These are phyloP conservation scores for Oryza meridionalis DNA, from an alignment of 176 grass and related monocot species.

Conservation along the genomic window DNA sequence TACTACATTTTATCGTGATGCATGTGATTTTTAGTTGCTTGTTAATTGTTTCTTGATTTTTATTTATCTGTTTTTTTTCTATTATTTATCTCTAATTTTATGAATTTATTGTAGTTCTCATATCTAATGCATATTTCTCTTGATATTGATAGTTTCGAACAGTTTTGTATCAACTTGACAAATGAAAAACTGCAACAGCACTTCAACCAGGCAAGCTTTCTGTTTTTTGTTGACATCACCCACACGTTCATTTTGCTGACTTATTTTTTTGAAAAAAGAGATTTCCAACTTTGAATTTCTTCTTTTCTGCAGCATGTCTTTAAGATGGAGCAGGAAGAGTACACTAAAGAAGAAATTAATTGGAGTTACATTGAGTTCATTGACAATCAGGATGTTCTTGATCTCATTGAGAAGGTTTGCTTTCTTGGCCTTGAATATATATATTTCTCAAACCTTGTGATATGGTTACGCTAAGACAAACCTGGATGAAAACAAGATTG, in stretches of 20 bases:
- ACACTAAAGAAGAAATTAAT: slow-evolving; percentile 98
- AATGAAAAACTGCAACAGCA: slow-evolving; percentile 99
- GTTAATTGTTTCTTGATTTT: slow-evolving; percentile 1
- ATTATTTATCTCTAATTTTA: slow-evolving; percentile 7
- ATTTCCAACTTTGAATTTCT: slow-evolving; percentile 39
- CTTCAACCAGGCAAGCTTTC: slow-evolving; percentile 87
- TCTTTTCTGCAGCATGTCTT: slow-evolving; percentile 89
- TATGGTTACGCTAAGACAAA: background rate
- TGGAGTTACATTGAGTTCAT: slow-evolving; percentile 99
- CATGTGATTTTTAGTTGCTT: slow-evolving; percentile 8
- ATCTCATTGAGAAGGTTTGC: slow-evolving; percentile 98
- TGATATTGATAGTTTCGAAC: slow-evolving; percentile 77
- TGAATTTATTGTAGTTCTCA: background rate
- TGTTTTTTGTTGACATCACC: background rate
- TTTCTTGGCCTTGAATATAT: slow-evolving; percentile 23
- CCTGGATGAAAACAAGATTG: background rate
- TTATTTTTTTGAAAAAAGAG: background rate
- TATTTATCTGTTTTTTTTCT: background rate
- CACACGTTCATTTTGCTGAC: background rate
- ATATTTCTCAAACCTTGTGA: background rate
- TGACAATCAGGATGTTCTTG: slow-evolving; percentile 95
- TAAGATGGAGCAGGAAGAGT: slow-evolving; percentile 99
- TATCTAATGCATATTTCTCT: slow-evolving; percentile 30
- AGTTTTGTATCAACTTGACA: slow-evolving; percentile 99
- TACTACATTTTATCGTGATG: background rate